Conservation (phyloP, 2,329 filamentous ascomycete species). For the Pseudocercospora pini-densiflorae region DNA sequence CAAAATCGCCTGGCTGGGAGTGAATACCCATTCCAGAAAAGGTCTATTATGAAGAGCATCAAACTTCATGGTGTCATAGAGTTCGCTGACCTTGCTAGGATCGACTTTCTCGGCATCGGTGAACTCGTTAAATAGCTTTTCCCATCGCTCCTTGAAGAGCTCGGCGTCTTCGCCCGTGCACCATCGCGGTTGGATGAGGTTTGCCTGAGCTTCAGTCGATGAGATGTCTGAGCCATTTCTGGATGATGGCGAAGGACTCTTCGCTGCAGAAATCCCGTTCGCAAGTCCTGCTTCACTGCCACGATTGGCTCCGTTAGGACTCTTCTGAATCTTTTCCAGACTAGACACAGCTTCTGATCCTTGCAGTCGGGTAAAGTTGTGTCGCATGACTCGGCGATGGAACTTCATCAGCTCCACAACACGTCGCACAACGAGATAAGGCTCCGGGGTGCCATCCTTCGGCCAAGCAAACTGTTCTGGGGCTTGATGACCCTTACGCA, state of each 20-base stretch:
- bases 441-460: constrained; percentile 86
- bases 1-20: constrained; percentile 77
- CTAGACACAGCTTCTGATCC: constrained; percentile 66
- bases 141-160: constrained; percentile 95
- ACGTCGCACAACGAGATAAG: constrained; percentile 86
- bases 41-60: constrained; percentile 95
- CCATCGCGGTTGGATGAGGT: constrained; percentile 82
- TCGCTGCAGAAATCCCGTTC: not conserved
- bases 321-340: constrained; percentile 55
- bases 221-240: constrained; percentile 13
- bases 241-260: not conserved
- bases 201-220: constrained; percentile 42
- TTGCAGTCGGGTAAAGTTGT: constrained; percentile 83
- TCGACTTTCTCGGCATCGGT: constrained; percentile 97
- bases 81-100: constrained; percentile 96
- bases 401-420: constrained; percentile 98
- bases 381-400: constrained; percentile 89
- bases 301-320: constrained; percentile 53
- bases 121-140: constrained; percentile 96
- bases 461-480: constrained; percentile 99
- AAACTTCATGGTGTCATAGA: constrained; percentile 99
- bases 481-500: constrained; percentile 90
- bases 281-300: constrained; percentile 28
- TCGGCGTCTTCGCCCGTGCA: constrained; percentile 95
- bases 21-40: constrained; percentile 97